phyloP scores from a whole-genome alignment of 306 rosid species.

The Vigna radiata region DNA sequence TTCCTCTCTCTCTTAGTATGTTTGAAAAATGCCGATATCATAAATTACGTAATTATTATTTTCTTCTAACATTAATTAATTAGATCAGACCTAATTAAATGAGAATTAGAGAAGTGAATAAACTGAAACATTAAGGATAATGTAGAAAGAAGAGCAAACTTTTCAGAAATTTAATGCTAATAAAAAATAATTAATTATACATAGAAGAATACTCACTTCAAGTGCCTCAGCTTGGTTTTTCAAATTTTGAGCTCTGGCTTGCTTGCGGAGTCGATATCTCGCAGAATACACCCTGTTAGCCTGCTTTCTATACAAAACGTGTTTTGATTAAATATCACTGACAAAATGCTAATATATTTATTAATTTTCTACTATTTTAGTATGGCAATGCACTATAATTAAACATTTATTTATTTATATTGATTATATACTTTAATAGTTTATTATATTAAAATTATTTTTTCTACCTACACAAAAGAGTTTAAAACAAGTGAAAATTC shows the following conservation, averaged over 20 bases:
- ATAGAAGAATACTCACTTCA: constrained; percentile 12
- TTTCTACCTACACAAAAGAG: neutral
- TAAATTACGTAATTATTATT: no score
- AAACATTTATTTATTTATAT: neutral
- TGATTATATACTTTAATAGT: neutral
- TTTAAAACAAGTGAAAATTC: no score
- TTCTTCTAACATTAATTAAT: neutral
- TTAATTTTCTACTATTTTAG: neutral
- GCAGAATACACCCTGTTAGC: constrained; percentile 35
- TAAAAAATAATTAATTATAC: no score
- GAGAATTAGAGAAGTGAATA: neutral
- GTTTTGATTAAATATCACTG: neutral
- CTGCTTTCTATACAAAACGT: neutral
- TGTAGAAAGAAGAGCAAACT: no score
- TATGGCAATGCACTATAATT: neutral
- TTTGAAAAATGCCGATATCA: no score
- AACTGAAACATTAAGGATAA: no score
- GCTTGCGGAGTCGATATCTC: neutral
- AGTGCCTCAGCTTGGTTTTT: neutral
- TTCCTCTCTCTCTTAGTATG: no score
- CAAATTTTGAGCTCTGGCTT: neutral
- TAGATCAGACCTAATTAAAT: no score
- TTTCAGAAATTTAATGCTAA: no score
- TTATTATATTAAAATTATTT: neutral
- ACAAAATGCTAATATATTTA: neutral